Percentiles rank a stretch among this genome's conserved stretches.
phyloP scores from a whole-genome alignment of 257 asterid genomes.

The Schizonepeta tenuifolia region DNA sequence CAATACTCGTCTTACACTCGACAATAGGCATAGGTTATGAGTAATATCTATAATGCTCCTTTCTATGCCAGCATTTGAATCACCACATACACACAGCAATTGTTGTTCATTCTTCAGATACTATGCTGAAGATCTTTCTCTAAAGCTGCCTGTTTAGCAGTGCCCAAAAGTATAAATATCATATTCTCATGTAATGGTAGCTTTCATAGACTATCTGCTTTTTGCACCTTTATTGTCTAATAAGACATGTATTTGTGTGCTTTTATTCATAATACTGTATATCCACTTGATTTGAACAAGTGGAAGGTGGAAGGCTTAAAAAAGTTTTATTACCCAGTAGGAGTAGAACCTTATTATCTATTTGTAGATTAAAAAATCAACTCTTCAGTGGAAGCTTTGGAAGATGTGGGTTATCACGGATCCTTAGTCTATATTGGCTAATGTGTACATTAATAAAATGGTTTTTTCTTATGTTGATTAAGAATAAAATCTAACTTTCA shows the following conservation, averaged over 20 bases:
- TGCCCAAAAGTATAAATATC: conserved; percentile 83
- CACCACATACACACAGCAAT: conserved; percentile 89
- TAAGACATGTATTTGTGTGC: not conserved
- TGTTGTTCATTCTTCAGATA: conserved; percentile 86
- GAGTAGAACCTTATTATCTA: not conserved
- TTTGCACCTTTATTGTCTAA: conserved; percentile 6
- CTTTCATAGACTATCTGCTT: conserved; percentile 9
- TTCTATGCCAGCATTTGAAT: conserved; percentile 84
- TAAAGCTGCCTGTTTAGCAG: conserved; percentile 80
- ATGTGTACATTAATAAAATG: not conserved
- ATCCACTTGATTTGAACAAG: not conserved
- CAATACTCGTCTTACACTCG: conserved; percentile 8
- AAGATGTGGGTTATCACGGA: not conserved
- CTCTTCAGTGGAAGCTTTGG: not conserved
- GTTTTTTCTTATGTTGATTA: not conserved
- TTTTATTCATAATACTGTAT: not conserved
- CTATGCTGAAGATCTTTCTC: conserved; percentile 90
- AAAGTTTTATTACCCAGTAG: not conserved
- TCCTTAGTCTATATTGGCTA: not conserved
- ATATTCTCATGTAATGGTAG: conserved; percentile 80
- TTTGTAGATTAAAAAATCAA: not conserved
- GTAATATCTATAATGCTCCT: conserved; percentile 21
- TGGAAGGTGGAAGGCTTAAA: not conserved
- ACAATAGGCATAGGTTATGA: not conserved
- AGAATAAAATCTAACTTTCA: not conserved